Percentiles rank a stretch among this genome's conserved stretches.
phyloP scores from a whole-genome alignment of 225 moss, liverwort and hornwort species.

The Sphagnum contortum region DNA sequence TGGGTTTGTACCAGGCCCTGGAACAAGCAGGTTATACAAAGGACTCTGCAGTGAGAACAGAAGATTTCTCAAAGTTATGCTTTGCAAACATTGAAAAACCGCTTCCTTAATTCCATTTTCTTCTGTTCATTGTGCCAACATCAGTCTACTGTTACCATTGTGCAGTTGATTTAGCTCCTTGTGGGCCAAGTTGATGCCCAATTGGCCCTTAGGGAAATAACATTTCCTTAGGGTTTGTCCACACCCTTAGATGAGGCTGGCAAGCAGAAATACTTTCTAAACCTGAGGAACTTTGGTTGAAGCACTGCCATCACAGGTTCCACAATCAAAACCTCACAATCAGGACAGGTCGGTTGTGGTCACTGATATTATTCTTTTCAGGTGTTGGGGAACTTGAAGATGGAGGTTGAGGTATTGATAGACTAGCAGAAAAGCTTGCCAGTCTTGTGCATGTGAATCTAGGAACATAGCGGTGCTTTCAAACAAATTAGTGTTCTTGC shows the following conservation, averaged over 20 bases:
- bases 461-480: too few relatives aligned
- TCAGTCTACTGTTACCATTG: neutral
- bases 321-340: too few relatives aligned
- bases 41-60: slow-evolving; percentile 57
- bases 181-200: neutral
- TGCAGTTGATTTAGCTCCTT: neutral
- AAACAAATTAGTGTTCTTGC: too few relatives aligned
- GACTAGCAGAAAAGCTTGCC: slow-evolving; percentile 27
- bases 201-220: too few relatives aligned
- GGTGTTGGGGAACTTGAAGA: slow-evolving; percentile 78
- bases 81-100: neutral
- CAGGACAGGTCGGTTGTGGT: too few relatives aligned
- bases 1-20: slow-evolving; percentile 71
- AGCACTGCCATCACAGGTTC: neutral
- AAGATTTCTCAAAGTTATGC: slow-evolving; percentile 69
- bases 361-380: slow-evolving; percentile 13
- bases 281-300: too few relatives aligned
- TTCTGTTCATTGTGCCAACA: too few relatives aligned
- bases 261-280: too few relatives aligned
- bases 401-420: slow-evolving; percentile 90
- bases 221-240: too few relatives aligned
- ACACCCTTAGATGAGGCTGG: too few relatives aligned
- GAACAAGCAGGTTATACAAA: slow-evolving; percentile 71
- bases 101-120: too few relatives aligned
- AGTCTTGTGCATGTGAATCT: too few relatives aligned